A percentile compares a stretch with the other conserved stretches of the same genome.
phyloP scores from a whole-genome alignment of 129 eudicot genomes.

The carrot (Daucus carota) region DNA sequence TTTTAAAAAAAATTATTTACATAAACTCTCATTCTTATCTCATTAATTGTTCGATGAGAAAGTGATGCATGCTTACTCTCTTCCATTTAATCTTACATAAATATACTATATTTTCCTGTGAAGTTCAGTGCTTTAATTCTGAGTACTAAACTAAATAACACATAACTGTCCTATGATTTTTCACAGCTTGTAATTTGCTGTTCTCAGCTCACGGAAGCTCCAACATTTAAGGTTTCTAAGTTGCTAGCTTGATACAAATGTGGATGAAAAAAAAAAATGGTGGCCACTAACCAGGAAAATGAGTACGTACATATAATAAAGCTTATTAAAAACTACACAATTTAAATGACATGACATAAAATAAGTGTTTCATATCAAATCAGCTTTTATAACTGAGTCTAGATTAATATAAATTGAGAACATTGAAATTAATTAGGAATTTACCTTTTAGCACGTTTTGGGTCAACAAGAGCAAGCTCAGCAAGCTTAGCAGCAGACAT shows the following conservation, averaged over 20 bases:
- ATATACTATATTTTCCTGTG: neutral
- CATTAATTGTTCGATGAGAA: neutral
- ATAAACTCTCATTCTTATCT: too few species aligned
- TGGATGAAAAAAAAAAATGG: neutral
- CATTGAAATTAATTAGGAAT: neutral
- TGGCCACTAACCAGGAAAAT: neutral
- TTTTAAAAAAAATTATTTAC: too few species aligned
- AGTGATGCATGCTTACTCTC: neutral
- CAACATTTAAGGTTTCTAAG: neutral
- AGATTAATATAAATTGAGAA: neutral
- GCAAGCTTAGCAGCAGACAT: constrained; percentile 96
- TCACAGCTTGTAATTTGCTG: neutral
- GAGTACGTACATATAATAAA: neutral
- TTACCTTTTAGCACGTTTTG: constrained; percentile 92
- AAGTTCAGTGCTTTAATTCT: neutral
- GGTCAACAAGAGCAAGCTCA: constrained; percentile 91
- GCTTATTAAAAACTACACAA: neutral
- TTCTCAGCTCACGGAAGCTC: too few species aligned
- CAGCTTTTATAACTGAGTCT: neutral
- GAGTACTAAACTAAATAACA: neutral
- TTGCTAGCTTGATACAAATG: neutral
- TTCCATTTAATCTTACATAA: neutral
- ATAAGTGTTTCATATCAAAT: neutral
- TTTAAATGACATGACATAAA: neutral
- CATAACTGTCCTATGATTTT: neutral